Base-by-base conservation (phyloP, 2,329 filamentous ascomycete species). In the Mycosphaerella sp. region DNA sequence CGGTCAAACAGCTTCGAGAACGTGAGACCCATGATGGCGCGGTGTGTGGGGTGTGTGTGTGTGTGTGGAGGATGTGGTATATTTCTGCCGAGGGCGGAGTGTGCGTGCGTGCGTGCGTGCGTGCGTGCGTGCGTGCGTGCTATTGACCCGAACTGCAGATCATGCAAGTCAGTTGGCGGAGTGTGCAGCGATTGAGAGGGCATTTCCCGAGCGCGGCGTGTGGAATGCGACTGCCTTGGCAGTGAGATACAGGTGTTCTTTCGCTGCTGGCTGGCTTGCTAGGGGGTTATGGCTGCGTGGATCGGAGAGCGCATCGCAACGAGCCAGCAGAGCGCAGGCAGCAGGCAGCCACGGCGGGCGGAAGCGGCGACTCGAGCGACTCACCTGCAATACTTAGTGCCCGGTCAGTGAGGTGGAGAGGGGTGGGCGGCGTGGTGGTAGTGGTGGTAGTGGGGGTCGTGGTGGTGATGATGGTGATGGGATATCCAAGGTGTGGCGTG, bases 1-100 rank as follows among this genome's bases (percentile, higher is more conserved):
- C 94, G 95, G 74, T 88, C 87, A 85, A 96, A 90, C 76, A 96
- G 85, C 77, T 95, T 95, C 66, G 89, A 95, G 71, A 96, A 79
- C 74, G 88, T 86, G 68, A 86, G 87, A 75, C 91, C 91, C 91
- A 97, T 97, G 62, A 70, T 85, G 78, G 80, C 79, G 79, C 74
- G 64, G 42, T 58, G 72, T 44, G 37, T 25, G 21, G n/a, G n/a
- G n/a, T n/a, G n/a, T n/a, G 49, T 34, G 35, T 40, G 46, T 49
- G 41, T 21, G 28, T 43, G 45, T 18, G 49, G 42, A 42, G 46
- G 36, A 6, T 25, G 21, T 25, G 21, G 21, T 25, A 6, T 25
- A 6, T 25, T 25, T 25, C 21, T 25, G 21, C 21, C 21, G 37
- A 41, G 17, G 21, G 12, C 21, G 21, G 45, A 13, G 7, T 30